Percentiles rank a stretch among this genome's conserved stretches.
Evolutionary conservation across 129 eudicot genomes (phyloP).

Genomic region (Silybum marianum): DNA sequence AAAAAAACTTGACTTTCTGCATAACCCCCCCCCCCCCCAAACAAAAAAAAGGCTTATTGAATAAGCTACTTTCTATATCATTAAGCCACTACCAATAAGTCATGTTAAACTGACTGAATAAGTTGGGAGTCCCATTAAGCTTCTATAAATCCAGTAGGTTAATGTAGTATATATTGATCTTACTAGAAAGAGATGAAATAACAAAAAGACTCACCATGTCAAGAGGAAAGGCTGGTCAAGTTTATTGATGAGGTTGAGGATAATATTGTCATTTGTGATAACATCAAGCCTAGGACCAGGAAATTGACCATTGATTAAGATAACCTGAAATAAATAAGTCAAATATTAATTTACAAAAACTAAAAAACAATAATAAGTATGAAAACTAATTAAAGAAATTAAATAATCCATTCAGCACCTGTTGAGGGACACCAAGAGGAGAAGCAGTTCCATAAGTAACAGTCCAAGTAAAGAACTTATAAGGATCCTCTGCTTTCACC

Average conservation of each 20-base stretch:
- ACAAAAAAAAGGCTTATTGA: too few species aligned
- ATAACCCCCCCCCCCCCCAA: too few species aligned
- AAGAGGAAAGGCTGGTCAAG: conserved; percentile 84
- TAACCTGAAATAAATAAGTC: conserved; percentile 56
- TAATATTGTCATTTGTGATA: conserved; percentile 81
- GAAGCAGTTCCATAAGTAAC: conserved; percentile 89
- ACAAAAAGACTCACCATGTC: conserved; percentile 70
- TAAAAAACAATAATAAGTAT: not conserved
- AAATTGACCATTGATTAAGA: conserved; percentile 92
- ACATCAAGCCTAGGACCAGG: conserved; percentile 89
- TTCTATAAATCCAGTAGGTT: not conserved
- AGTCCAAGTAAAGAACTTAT: conserved; percentile 83
- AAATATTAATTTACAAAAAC: conserved; percentile 7
- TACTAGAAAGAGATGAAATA: not conserved
- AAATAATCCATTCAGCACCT: conserved; percentile 46
- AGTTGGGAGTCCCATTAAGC: too few species aligned
- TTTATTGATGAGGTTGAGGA: conserved; percentile 71
- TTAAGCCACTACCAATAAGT: too few species aligned
- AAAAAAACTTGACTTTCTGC: too few species aligned
- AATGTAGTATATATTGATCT: not conserved
- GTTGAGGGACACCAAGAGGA: conserved; percentile 91
- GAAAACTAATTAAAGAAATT: not conserved
- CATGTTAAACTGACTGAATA: too few species aligned
- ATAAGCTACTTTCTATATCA: too few species aligned
- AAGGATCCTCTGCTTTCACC: conserved; percentile 86